Evolutionary conservation across 1,284 basidiomycete species (phyloP), one percentile per base, ranked within the genome.

Genomic region (Exobasidium rhododendri): DNA sequence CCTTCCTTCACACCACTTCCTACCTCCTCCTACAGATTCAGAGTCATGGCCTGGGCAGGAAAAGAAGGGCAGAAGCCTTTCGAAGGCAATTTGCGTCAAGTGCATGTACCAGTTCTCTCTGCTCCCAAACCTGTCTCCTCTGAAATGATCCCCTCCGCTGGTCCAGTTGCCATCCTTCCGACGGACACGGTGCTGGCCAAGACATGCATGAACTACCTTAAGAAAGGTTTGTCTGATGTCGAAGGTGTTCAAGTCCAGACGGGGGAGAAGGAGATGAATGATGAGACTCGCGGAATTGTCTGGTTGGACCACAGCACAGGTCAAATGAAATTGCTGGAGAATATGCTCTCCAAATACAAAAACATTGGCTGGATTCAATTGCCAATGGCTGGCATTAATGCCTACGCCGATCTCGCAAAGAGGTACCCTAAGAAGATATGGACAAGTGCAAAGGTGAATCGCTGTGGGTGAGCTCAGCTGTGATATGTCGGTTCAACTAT

Each of bases 361-460:
- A 17, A 43, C 1, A 44, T 75, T 14, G 32, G 40, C 1, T 72
- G 69, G 49, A 61, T 75, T 1, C 72, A 74, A 40, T 40, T 75
- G 26, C 70, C 70, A 3, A 70, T 70, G 70, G 66, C 70, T 3
- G 73, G 73, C 3, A 64, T 74, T 2, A 67, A 72, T 13, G 53
- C 63, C 2, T 73, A 65, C 40, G 10, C 58, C 1, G 30, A 52
- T 0, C 31, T 73, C 4, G 68, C 71, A 26, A 29, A 44, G 45
- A 40, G 35, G n/a, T 40, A 49, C 29, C 28, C n/a, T 4, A 28
- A 56, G 28, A 53, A 40, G 32, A 59, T 69, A 26, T 75, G 69
- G 69, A 66, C 66, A 28, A 67, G 63, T 49, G 67, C 65, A 2
- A 72, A 72, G 35, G 35, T 40, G 35, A 10, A 17, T 40, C 7